Evolutionary conservation across 1,139 yeast species (phyloP), one percentile per base, ranked within the genome.

Genomic region (Blastobotrys proliferans): DNA sequence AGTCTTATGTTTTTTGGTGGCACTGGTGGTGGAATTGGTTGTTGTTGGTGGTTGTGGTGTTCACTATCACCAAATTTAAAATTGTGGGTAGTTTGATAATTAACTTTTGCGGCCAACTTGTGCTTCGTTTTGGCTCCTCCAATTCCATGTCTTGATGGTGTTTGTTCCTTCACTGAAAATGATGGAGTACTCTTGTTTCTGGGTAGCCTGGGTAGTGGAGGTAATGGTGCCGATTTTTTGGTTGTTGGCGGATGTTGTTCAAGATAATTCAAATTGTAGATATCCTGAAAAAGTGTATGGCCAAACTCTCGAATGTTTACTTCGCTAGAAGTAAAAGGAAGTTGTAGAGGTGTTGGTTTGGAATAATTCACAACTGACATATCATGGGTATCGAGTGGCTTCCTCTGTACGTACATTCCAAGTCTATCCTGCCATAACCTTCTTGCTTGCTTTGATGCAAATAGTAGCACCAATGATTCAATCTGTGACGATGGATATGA

Each of bases 371-470:
- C 25, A 13, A 35, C 32, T 22, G 13, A 16, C 33, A 16, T 36
- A 5, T 19, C 10, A 14, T 24, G 9, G 9, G 45, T 43, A 29
- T 43, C 45, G 14, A 40, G 35, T 6, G 46, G 43, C 13, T 22
- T 40, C 28, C 35, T 22, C n/a, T 37, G 40, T 5, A 45, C 40
- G 19, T 29, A 41, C 35, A 47, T 38, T 4, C 35, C 43, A 6
- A 45, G 18, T 17, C 46, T 28, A 35, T 45, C 48, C 20, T 42
- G 39, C 48, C 48, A 45, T 8, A 45, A 27, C 11, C 46, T 13
- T 26, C 48, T 35, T 9, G 30, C 36, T 3, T 14, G 24, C 6
- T 30, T 19, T 4, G 43, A 28, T 19, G 31, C 33, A 24, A 45
- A 45, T 27, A 45, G 31, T 19, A 45, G 26, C 2, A 43, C 40